Conservation (phyloP, 345 rosid species). For the Gossypium arboreum region DNA sequence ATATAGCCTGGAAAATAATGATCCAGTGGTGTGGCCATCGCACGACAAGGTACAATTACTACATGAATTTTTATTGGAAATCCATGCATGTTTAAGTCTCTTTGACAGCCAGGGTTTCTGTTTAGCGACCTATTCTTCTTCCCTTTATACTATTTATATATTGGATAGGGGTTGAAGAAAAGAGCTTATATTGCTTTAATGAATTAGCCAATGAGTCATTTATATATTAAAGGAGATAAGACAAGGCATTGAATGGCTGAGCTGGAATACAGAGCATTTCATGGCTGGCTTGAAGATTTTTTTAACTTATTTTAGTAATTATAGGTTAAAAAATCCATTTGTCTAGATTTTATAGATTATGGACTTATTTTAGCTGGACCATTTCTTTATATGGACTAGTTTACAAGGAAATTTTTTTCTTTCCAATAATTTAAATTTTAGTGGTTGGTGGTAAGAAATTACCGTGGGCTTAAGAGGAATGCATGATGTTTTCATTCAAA, state of each 20-base stretch:
- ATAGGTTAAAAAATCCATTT: slow-evolving; percentile 11
- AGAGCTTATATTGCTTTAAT: background rate
- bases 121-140: background rate
- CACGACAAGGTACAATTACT: too few relatives aligned
- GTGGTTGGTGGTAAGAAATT: background rate
- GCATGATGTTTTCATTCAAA: background rate
- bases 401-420: background rate
- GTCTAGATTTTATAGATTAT: slow-evolving; percentile 1
- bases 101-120: slow-evolving; percentile 35
- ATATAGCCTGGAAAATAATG: too few relatives aligned
- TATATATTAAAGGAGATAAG: background rate
- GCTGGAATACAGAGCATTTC: background rate
- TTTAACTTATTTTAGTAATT: background rate
- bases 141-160: background rate
- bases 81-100: slow-evolving; percentile 41
- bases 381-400: background rate
- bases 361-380: background rate
- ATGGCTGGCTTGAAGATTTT: background rate
- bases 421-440: too few relatives aligned
- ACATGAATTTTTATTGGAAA: slow-evolving; percentile 22
- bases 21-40: too few relatives aligned
- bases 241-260: background rate
- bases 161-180: too few relatives aligned
- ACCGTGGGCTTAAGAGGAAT: background rate
- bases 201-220: background rate